These are phyloP conservation scores for Arctium lappa DNA, from an alignment of 129 eudicot species.

Conservation along the genomic window DNA sequence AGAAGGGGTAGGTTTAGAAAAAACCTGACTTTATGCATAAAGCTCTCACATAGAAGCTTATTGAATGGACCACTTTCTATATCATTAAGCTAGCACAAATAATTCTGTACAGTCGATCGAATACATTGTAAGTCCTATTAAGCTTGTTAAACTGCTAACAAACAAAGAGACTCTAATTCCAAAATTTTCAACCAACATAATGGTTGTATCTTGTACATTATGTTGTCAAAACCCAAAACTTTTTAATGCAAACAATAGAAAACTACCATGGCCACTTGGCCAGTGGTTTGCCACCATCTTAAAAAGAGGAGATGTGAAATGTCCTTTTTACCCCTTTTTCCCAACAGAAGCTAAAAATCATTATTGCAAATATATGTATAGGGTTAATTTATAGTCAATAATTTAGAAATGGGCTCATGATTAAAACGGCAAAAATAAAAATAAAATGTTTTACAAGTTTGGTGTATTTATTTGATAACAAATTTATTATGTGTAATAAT, in stretches of 20 bases:
- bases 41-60: too few relatives aligned
- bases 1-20: too few relatives aligned
- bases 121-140: too few relatives aligned
- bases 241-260: neutral
- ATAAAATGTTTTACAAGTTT: neutral
- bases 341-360: neutral
- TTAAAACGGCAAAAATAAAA: neutral
- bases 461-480: neutral
- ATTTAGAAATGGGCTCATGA: neutral
- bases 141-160: too few relatives aligned
- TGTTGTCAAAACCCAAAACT: neutral
- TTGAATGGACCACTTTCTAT: too few relatives aligned
- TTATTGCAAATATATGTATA: neutral
- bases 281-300: conserved; percentile 15
- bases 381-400: neutral
- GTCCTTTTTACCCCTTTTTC: neutral
- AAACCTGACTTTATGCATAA: too few relatives aligned
- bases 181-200: neutral
- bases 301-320: neutral
- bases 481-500: neutral
- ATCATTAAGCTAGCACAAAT: too few relatives aligned
- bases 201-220: neutral
- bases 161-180: too few relatives aligned
- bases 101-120: too few relatives aligned
- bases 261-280: neutral